These are phyloP conservation scores for Hypoxylon sp. DNA, from an alignment of 2,329 filamentous ascomycete genomes.

Conservation along the genomic window DNA sequence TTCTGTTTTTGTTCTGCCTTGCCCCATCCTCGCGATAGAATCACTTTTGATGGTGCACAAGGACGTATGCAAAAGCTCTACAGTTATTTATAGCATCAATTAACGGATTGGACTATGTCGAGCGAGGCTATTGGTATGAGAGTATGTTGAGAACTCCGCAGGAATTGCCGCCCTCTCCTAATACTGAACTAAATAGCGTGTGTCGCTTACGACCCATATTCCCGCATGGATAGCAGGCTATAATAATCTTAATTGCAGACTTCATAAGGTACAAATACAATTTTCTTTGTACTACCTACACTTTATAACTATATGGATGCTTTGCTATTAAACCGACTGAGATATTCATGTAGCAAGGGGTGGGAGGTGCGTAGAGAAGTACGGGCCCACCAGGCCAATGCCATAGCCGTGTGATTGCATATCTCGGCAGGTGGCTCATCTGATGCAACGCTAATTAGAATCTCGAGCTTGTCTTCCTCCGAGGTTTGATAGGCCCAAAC, in stretches of 20 bases:
- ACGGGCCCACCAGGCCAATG: neutral
- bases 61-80: neutral
- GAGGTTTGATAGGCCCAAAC: constrained; percentile 27
- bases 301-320: neutral
- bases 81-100: neutral
- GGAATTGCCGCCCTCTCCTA: neutral
- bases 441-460: constrained; percentile 30
- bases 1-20: neutral
- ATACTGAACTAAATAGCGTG: neutral
- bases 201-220: neutral
- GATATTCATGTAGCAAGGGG: neutral
- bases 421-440: neutral
- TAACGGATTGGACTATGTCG: no score
- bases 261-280: neutral
- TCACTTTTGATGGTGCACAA: neutral
- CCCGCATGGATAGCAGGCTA: neutral
- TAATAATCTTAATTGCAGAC: neutral
- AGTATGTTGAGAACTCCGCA: no score
- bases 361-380: neutral
- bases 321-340: constrained; percentile 6
- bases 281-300: neutral
- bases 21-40: no score
- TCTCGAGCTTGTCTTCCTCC: constrained; percentile 44
- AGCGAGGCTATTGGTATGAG: no score
- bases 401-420: neutral